Base-by-base conservation (phyloP, 176 grass and related monocot genomes). In the Chloris gayana region DNA sequence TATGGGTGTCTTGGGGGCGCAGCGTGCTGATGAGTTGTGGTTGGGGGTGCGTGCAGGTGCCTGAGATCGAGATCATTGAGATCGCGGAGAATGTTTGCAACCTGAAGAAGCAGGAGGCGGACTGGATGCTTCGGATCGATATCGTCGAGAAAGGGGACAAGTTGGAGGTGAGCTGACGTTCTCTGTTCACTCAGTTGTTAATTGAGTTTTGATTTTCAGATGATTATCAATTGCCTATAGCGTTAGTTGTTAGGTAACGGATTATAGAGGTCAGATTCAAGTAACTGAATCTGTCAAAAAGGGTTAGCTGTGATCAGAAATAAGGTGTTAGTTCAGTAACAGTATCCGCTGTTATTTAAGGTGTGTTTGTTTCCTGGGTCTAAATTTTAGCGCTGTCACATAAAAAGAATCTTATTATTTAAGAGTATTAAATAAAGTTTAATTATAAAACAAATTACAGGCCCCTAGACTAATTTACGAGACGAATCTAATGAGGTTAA, bases 31-130 rank as follows among this genome's bases (percentile, higher is more conserved):
- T 58, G 54, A 14, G 26, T 44, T 42, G 34, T 59, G 25, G 13
- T 32, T 61, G n/a, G 21, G 69, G 2, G 42, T 47, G 65, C 33
- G 73, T n/a, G 82, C 41, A 98, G 95, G 88, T 98, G 47, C 89
- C 92, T 41, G 95, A 98, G 84, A 90, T 94, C 78, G 87, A 98
- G 85, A 94, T 94, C 84, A 98, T 98, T 68, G 95, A 98, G 74
- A 94, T 94, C 87, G 87, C 89, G 24, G 95, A 98, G 90, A 98
- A 94, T 81, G 86, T 98, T n/a, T 98, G 95, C 65, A 98, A 94
- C 83, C 53, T 98, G 32, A 98, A 98, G 92, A 98, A 98, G 90
- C 92, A 94, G 85, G 85, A 98, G 85, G 92, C 95, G 12, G 95
- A 98, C 79, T 94, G 95, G 95, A 91, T 94, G 71, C 89, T 93